A percentile compares a stretch with the other conserved stretches of the same genome.
phyloP scores from a whole-genome alignment of 1,284 basidiomycete species.

The Austropuccinia psidii region DNA sequence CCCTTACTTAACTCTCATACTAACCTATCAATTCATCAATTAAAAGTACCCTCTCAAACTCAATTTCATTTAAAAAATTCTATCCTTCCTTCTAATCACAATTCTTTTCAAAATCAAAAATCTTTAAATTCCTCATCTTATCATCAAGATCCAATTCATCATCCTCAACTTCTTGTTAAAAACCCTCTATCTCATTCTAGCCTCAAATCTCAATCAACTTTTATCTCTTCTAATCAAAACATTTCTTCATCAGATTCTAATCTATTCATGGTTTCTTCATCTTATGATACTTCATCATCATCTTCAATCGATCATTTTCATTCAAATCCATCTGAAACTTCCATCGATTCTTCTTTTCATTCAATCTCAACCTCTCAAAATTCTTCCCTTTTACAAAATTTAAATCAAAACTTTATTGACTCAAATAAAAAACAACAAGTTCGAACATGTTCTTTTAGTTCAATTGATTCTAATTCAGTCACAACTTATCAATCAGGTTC shows the following conservation, averaged over 20 bases:
- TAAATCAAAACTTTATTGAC: not conserved
- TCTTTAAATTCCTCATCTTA: not conserved
- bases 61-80: not conserved
- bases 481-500: not conserved
- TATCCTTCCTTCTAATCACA: not conserved
- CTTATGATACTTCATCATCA: not conserved
- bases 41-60: not conserved
- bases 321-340: constrained; percentile 1
- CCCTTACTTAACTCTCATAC: no score
- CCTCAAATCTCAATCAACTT: constrained; percentile 13
- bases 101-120: not conserved
- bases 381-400: not conserved
- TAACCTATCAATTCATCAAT: no score
- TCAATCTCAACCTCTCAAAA: not conserved
- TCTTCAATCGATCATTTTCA: constrained; percentile 26
- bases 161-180: not conserved
- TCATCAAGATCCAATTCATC: not conserved
- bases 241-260: not conserved
- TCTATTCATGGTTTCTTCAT: no score
- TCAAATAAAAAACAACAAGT: not conserved
- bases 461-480: not conserved
- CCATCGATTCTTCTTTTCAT: not conserved
- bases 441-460: constrained; percentile 4
- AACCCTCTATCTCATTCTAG: not conserved
- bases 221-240: not conserved